A percentile compares a stretch with the other conserved stretches of the same genome.
phyloP scores from a whole-genome alignment of 306 rosid species.

The Delonix regia region DNA sequence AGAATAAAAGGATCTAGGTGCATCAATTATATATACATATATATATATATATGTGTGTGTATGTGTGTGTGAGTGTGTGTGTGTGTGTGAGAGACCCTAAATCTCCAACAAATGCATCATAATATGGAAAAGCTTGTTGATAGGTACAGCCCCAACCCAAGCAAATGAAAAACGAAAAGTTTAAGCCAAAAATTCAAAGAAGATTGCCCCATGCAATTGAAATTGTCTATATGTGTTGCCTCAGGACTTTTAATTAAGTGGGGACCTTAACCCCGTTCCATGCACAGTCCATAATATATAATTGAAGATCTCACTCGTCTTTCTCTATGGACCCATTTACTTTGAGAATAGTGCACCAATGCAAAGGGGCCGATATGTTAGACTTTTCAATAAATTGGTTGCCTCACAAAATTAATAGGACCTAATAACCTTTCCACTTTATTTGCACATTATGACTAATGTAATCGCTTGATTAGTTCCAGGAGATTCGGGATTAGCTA shows the following conservation, averaged over 20 bases:
- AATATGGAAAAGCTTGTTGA: conserved; percentile 31
- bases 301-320: conserved; percentile 39
- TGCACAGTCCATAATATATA: background rate
- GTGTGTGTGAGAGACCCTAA: too few species aligned
- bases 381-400: conserved; percentile 42
- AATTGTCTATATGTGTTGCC: conserved; percentile 5
- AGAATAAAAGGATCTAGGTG: conserved; percentile 31
- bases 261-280: conserved; percentile 43
- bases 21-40: conserved; percentile 12
- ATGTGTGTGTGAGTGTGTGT: too few species aligned
- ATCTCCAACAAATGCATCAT: conserved; percentile 34
- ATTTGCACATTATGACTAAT: conserved; percentile 38
- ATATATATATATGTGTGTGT: too few species aligned
- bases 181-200: conserved; percentile 32
- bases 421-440: conserved; percentile 34
- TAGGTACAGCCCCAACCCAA: conserved; percentile 37
- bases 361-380: conserved; percentile 43
- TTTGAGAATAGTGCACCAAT: conserved; percentile 41
- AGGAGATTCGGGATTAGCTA: conserved; percentile 23
- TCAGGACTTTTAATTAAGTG: conserved; percentile 27
- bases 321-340: conserved; percentile 45
- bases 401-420: background rate
- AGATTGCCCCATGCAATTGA: conserved; percentile 13
- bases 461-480: conserved; percentile 36
- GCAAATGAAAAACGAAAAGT: conserved; percentile 38